Evolutionary conservation across 768 basidiomycete genomes (phyloP).

Genomic region (Rhodotorula graminis): DNA sequence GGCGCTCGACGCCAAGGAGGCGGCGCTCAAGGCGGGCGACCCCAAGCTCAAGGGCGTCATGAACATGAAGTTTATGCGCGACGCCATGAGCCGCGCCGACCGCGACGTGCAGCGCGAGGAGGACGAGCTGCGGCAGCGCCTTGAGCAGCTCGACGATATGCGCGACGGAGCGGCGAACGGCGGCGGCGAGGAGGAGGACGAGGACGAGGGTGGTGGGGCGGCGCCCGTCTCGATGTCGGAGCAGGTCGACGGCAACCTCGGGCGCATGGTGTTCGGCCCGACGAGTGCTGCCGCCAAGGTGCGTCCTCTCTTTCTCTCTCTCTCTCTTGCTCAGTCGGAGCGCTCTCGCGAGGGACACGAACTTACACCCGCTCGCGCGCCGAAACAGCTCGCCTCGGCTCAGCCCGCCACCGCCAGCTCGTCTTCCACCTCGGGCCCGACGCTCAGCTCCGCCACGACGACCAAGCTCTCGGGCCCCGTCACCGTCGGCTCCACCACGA

Average conservation of each 20-base stretch:
- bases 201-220: too few species aligned
- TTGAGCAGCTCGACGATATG: conserved; percentile 53
- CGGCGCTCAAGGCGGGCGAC: conserved; percentile 42
- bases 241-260: conserved; percentile 48
- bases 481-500: conserved; percentile 42
- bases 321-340: conserved; percentile 42
- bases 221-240: conserved; percentile 43
- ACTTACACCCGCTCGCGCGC: neutral
- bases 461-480: conserved; percentile 31
- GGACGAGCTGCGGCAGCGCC: conserved; percentile 68
- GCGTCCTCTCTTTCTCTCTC: neutral
- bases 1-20: conserved; percentile 51
- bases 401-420: neutral
- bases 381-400: neutral
- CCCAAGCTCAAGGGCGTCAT: conserved; percentile 68
- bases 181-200: conserved; percentile 45
- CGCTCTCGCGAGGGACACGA: neutral
- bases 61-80: conserved; percentile 98
- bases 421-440: neutral
- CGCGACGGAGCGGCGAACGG: conserved; percentile 5
- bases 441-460: conserved; percentile 7
- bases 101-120: conserved; percentile 58
- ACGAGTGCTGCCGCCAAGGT: conserved; percentile 37
- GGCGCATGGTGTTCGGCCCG: conserved; percentile 48
- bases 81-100: conserved; percentile 69